Evolutionary conservation across 169 alveolate genomes (phyloP), one percentile per base, ranked within the genome.

Genomic region (Plasmodium gonderi): DNA sequence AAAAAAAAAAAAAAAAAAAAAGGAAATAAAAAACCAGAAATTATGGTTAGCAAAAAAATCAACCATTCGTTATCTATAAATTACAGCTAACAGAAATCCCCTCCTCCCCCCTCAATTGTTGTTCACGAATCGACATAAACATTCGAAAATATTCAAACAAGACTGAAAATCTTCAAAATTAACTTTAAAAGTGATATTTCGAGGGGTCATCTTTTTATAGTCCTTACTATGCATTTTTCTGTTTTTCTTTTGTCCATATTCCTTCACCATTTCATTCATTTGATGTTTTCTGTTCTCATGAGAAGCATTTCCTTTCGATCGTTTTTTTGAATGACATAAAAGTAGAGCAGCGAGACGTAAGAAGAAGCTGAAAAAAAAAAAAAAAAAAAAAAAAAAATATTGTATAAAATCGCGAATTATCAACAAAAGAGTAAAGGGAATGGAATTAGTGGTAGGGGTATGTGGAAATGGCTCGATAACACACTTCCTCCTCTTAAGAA

Each of bases 101-200:
- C 26, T 14, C 72, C 72, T 23, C 14, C 26, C n/a, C 26, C 9
- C 20, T 31, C 68, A 85, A 33, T 85, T 76, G 14, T 85, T 60
- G 47, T 85, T 72, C 26, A 75, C 77, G 68, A 74, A 74, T 31
- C 92, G 51, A 45, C 92, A 85, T 8, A 85, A 65, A 6, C 92
- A 85, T 12, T 74, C 92, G 26, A 85, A 85, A 49, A 85, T 75
- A 26, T 85, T 85, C 33, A 85, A 38, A 20, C 89, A 68, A 12
- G 92, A 49, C 42, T 85, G 85, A 64, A 74, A 85, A 77, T 85
- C 92, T 4, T 85, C 92, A 51, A 85, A 85, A 76, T 85, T 74
- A 44, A 85, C 65, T 77, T 75, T 72, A 85, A 85, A 85, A 47
- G 29, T 40, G 36, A 85, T 75, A 38, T 40, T 23, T 23, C 44